Base-by-base conservation (phyloP, 805 yeast species). In the Suhomyces sp. region DNA sequence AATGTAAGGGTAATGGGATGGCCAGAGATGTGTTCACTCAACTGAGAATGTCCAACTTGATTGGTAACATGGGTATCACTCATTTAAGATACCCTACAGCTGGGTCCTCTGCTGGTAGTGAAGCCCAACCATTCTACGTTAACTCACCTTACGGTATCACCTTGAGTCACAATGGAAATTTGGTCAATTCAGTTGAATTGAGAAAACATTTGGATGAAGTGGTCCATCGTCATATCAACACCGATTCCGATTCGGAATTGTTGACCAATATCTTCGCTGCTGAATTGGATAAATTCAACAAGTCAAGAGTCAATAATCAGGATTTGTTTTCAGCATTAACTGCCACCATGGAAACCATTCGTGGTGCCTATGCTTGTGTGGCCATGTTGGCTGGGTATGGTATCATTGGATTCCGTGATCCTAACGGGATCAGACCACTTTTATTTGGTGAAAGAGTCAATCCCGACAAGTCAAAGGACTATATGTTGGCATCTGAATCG, bases 1-100 rank as follows among this genome's bases (percentile, higher is more conserved):
- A 91, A 67, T 93, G 98, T 63, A 93, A 93, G 68, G 98, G 98
- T 52, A 91, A 88, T 61, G 98, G 98, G 47, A 87, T 93, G 96
- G 98, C 96, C 40, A 77, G 95, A 53, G 98, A 93, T 56, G 98
- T 93, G 22, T 93, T 93, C 77, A 88, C 95, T 29, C 85, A 80
- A 58, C 64, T 68, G 28, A 77, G 98, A 55, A 77, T 91, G 76
- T 53, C 65, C 33, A 86, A 86, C 28, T 72, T 93, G 29, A 82
- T 83, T 31, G 98, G 98, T 13, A 84, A 85, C 54, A 86, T 91
- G 91, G 98, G 98, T 43, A 78, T 93, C 47, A 91, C 90, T 20
- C 98, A 93, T 58, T 65, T 93, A 55, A 77, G 98, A 50, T 93
- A 93, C 58, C 98, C 98, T 35, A 93, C 98, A 16, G 98, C 98